A percentile compares a stretch with the other conserved stretches of the same genome.
Conservation (phyloP, 2,329 filamentous ascomycete genomes). For the Domatiomyces catenatus region DNA sequence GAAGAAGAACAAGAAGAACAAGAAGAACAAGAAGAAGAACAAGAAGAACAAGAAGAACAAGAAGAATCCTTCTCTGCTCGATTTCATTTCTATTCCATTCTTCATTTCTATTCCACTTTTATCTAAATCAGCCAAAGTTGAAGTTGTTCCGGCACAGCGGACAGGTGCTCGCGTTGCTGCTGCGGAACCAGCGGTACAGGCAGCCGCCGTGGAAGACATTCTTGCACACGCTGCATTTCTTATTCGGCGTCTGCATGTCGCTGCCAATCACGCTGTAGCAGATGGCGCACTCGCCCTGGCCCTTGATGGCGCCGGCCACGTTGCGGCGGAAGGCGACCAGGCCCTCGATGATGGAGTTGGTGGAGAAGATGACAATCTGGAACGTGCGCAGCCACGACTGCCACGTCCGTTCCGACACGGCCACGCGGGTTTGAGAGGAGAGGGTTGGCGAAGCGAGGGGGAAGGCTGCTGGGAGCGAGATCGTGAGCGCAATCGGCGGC, state of each 20-base stretch:
- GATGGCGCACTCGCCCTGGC: slow-evolving; percentile 88
- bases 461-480: slow-evolving; percentile 65
- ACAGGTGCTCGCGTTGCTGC: slow-evolving; percentile 78
- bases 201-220: slow-evolving; percentile 83
- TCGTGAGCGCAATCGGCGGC: slow-evolving; percentile 65
- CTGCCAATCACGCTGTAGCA: slow-evolving; percentile 88
- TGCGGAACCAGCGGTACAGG: slow-evolving; percentile 94
- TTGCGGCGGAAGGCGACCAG: slow-evolving; percentile 74
- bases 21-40: too few relatives aligned
- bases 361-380: slow-evolving; percentile 85
- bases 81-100: too few relatives aligned
- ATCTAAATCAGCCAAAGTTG: slow-evolving; percentile 35
- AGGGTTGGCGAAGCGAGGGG: slow-evolving; percentile 69
- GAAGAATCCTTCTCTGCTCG: too few relatives aligned
- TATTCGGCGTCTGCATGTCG: slow-evolving; percentile 81
- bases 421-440: slow-evolving; percentile 63
- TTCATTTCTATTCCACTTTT: too few relatives aligned
- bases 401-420: slow-evolving; percentile 84
- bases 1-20: too few relatives aligned
- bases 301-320: slow-evolving; percentile 73
- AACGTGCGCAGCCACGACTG: slow-evolving; percentile 76
- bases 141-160: slow-evolving; percentile 87
- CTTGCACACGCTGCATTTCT: slow-evolving; percentile 81
- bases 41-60: too few relatives aligned
- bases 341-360: slow-evolving; percentile 76